A percentile compares a stretch with the other conserved stretches of the same genome.
These are phyloP conservation scores for Wickerhamomyces alni DNA, from an alignment of 805 yeast species.

Conservation along the genomic window DNA sequence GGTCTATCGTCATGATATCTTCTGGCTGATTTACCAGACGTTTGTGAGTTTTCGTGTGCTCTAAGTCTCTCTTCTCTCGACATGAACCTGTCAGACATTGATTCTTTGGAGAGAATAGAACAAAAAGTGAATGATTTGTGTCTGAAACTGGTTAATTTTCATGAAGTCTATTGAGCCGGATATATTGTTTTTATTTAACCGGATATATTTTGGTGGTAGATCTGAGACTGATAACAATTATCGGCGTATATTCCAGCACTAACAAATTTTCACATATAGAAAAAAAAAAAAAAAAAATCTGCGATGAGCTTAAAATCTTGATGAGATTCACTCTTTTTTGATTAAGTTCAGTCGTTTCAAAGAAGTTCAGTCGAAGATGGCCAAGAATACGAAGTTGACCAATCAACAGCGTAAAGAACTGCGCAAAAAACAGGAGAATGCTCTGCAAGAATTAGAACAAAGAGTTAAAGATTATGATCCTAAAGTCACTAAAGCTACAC, in stretches of 20 bases:
- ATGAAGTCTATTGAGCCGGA: too few relatives aligned
- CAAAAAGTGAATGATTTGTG: too few relatives aligned
- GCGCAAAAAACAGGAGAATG: slow-evolving; percentile 30
- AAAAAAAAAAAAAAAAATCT: slow-evolving; percentile 1
- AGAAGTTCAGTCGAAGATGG: slow-evolving; percentile 23
- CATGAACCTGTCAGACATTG: not conserved
- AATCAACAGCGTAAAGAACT: slow-evolving; percentile 31
- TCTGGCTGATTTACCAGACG: not conserved
- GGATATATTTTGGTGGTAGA: not conserved
- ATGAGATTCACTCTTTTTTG: not conserved
- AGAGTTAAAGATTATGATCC: slow-evolving; percentile 51
- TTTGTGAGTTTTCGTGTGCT: not conserved
- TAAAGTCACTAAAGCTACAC: slow-evolving; percentile 30
- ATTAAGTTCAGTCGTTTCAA: not conserved
- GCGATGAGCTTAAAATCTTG: not conserved
- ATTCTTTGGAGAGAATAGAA: too few relatives aligned
- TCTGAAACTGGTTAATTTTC: too few relatives aligned
- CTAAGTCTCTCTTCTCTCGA: not conserved
- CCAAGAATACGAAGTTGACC: slow-evolving; percentile 28
- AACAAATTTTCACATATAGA: not conserved
- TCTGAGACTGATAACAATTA: not conserved
- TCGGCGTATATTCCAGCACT: not conserved
- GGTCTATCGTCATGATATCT: not conserved
- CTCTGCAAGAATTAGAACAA: slow-evolving; percentile 38
- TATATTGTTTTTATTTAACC: not conserved